Percentiles rank a stretch among this genome's conserved stretches.
These are phyloP conservation scores for Boletus coccyginus DNA, from an alignment of 768 basidiomycete genomes.

Conservation along the genomic window DNA sequence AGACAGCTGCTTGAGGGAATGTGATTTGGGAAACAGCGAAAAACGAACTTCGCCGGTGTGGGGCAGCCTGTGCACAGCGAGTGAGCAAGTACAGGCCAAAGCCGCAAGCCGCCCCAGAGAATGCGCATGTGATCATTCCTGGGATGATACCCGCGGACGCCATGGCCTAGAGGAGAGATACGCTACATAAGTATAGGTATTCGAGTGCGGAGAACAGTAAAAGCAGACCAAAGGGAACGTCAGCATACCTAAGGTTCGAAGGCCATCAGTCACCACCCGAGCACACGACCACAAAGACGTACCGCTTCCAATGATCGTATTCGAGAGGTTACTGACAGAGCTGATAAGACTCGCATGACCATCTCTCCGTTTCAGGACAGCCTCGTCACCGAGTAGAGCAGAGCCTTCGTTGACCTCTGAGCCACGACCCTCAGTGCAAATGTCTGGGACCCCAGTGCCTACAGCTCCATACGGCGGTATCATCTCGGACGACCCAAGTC, in stretches of 20 bases:
- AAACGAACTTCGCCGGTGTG: constrained; percentile 76
- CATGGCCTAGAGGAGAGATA: constrained; percentile 58
- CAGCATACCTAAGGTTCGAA: constrained; percentile 63
- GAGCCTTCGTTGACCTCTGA: constrained; percentile 47
- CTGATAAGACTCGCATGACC: constrained; percentile 70
- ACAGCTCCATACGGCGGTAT: constrained; percentile 66
- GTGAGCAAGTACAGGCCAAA: constrained; percentile 92
- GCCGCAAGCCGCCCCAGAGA: constrained; percentile 71
- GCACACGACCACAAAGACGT: constrained; percentile 24
- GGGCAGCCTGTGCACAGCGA: constrained; percentile 73
- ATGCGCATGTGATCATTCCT: constrained; percentile 82
- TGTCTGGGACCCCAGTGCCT: constrained; percentile 31
- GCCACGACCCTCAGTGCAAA: constrained; percentile 1
- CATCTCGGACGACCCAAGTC: constrained; percentile 52
- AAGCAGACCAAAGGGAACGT: constrained; percentile 74
- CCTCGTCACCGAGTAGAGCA: constrained; percentile 53
- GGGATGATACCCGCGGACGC: constrained; percentile 88
- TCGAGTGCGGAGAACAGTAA: background rate
- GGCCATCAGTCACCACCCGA: background rate
- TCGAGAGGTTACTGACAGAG: constrained; percentile 76
- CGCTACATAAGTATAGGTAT: background rate
- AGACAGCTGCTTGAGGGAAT: constrained; percentile 81
- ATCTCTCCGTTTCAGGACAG: constrained; percentile 36
- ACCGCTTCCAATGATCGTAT: constrained; percentile 93
- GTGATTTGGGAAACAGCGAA: constrained; percentile 82